Conservation (phyloP, 352 stramenopile genomes). For the Phytophthora hybrid region DNA sequence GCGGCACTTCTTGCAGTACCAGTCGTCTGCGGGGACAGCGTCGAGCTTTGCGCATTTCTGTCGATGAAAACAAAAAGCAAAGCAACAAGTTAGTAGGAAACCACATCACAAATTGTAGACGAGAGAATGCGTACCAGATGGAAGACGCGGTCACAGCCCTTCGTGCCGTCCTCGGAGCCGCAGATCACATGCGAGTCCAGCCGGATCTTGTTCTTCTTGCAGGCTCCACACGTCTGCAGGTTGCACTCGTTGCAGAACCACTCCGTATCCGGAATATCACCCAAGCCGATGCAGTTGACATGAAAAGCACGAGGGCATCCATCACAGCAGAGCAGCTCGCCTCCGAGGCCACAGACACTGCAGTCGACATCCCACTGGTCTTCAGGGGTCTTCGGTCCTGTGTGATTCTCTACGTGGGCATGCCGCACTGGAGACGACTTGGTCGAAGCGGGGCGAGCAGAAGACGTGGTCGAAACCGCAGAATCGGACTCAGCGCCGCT, state of each 20-base stretch:
- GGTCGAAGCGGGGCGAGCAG: slow-evolving; percentile 19
- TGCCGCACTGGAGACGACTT: slow-evolving; percentile 37
- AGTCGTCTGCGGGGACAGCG: slow-evolving; percentile 85
- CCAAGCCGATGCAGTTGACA: slow-evolving; percentile 80
- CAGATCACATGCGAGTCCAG: slow-evolving; percentile 93
- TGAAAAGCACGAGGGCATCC: slow-evolving; percentile 94
- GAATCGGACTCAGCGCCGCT: slow-evolving; percentile 37
- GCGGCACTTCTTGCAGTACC: slow-evolving; percentile 88
- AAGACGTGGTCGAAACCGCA: slow-evolving; percentile 31
- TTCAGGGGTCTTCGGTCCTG: slow-evolving; percentile 48
- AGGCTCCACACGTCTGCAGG: slow-evolving; percentile 77
- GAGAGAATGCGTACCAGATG: slow-evolving; percentile 67
- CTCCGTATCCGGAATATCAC: slow-evolving; percentile 72
- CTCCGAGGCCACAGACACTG: slow-evolving; percentile 83
- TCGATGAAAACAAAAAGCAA: background rate
- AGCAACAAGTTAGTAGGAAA: slow-evolving; percentile 8
- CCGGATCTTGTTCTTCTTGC: slow-evolving; percentile 90
- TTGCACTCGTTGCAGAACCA: slow-evolving; percentile 93
- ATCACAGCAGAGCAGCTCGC: slow-evolving; percentile 92
- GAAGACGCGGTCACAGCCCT: slow-evolving; percentile 89
- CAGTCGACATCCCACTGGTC: slow-evolving; percentile 93
- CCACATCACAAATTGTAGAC: slow-evolving; percentile 10
- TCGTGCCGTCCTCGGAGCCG: slow-evolving; percentile 86
- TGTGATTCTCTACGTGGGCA: slow-evolving; percentile 34
- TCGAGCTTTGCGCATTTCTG: slow-evolving; percentile 90